A percentile compares a stretch with the other conserved stretches of the same genome.
These are phyloP conservation scores for Pochonia chlamydosporia DNA, from an alignment of 2,329 filamentous ascomycete species.

Conservation along the genomic window DNA sequence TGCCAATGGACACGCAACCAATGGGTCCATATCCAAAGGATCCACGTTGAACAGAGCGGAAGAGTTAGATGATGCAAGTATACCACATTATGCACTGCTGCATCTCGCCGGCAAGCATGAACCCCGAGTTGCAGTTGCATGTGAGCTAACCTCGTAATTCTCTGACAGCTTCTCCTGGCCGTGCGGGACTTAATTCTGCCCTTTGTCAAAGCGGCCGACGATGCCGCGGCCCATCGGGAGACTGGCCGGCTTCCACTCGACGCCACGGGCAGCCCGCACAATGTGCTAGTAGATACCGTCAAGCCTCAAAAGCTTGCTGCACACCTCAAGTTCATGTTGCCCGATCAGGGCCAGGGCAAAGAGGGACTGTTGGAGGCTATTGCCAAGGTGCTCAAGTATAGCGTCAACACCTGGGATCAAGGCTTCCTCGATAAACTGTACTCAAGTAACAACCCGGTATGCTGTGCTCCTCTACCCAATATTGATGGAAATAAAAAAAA, in stretches of 20 bases:
- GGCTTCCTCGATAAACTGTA: conserved; percentile 96
- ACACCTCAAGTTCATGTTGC: conserved; percentile 53
- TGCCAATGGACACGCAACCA: conserved; percentile 11
- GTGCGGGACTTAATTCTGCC: conserved; percentile 64
- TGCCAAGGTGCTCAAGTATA: conserved; percentile 69
- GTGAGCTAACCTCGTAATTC: background rate
- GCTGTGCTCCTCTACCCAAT: conserved; percentile 17
- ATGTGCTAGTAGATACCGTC: conserved; percentile 58
- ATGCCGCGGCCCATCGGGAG: conserved; percentile 45
- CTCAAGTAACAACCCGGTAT: conserved; percentile 75
- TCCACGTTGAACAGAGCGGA: conserved; percentile 24
- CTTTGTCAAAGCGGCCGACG: conserved; percentile 66
- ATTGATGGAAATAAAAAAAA: too few relatives aligned
- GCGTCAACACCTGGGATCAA: conserved; percentile 98
- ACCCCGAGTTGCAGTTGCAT: too few relatives aligned
- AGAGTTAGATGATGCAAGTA: conserved; percentile 25
- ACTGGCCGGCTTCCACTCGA: conserved; percentile 42
- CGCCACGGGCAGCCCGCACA: conserved; percentile 35
- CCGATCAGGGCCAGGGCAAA: conserved; percentile 55
- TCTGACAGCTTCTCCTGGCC: conserved; percentile 56
- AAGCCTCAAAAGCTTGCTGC: conserved; percentile 52
- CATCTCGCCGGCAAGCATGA: too few relatives aligned
- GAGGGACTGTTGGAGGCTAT: conserved; percentile 70
- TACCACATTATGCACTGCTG: background rate
- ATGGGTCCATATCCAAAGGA: conserved; percentile 15